phyloP scores from a whole-genome alignment of 805 yeast genomes.

The Candida patagonica region DNA sequence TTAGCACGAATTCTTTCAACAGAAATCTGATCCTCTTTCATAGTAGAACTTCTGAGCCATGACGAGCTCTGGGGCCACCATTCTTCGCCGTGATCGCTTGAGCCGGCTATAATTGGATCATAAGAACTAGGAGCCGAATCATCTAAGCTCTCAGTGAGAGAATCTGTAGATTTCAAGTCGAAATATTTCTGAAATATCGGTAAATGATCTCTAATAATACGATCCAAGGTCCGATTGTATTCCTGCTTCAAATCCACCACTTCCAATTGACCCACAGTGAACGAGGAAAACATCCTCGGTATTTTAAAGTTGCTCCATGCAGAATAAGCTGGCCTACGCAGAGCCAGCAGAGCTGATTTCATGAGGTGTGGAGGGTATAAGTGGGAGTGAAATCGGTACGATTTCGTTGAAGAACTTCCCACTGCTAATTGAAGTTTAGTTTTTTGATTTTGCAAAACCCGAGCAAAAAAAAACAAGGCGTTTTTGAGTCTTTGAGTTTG shows the following conservation, averaged over 20 bases:
- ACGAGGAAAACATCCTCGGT: not conserved
- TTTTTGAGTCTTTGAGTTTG: too few species aligned
- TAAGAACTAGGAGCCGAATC: not conserved
- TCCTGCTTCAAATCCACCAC: slow-evolving; percentile 10
- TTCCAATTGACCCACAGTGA: not conserved
- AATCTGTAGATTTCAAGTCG: not conserved
- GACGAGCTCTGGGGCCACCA: not conserved
- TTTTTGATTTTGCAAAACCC: too few species aligned
- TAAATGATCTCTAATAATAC: slow-evolving; percentile 9
- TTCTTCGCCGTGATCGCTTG: too few species aligned
- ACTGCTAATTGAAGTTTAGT: too few species aligned
- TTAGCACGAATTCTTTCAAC: not conserved
- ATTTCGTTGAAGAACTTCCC: too few species aligned
- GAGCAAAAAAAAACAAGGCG: too few species aligned
- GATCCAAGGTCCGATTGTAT: slow-evolving; percentile 12
- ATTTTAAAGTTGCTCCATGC: too few species aligned
- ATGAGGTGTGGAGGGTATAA: too few species aligned
- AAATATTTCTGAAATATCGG: slow-evolving; percentile 1
- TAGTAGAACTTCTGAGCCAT: not conserved
- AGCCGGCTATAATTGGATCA: too few species aligned
- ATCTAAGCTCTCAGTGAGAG: not conserved
- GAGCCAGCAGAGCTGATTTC: too few species aligned
- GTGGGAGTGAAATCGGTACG: too few species aligned
- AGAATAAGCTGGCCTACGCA: too few species aligned
- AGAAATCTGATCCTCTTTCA: not conserved